Percentiles rank a stretch among this genome's conserved stretches.
Conservation (phyloP, 2,329 filamentous ascomycete species). For the Scedosporium minutisporum region DNA sequence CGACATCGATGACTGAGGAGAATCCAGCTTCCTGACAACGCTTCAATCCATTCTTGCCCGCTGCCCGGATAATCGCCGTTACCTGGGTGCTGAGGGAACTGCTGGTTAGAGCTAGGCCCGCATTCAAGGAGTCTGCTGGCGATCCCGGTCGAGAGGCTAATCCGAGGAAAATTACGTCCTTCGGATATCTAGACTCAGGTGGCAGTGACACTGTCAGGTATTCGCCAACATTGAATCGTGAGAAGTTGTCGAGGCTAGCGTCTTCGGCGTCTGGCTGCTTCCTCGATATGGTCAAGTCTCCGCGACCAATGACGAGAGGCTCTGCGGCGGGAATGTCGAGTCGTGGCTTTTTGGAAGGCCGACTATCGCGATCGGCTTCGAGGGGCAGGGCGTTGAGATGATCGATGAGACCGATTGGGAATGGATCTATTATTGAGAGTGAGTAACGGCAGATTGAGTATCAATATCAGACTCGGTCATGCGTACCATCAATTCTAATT, state of each 20-base stretch:
- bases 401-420: conserved; percentile 16
- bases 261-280: not conserved
- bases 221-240: not conserved
- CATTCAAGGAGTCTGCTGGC: not conserved
- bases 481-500: not conserved
- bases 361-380: conserved; percentile 7
- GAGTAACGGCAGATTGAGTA: not conserved
- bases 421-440: conserved; percentile 11
- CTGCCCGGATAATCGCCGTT: not conserved
- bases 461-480: not conserved
- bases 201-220: not conserved
- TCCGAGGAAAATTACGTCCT: not conserved
- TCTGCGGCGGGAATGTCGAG: not conserved
- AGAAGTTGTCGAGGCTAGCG: not conserved
- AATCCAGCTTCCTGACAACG: not conserved
- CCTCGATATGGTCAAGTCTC: not conserved
- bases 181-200: not conserved
- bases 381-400: conserved; percentile 14
- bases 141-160: not conserved
- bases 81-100: not conserved
- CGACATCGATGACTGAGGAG: not conserved
- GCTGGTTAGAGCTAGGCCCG: not conserved
- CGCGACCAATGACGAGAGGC: not conserved
- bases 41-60: not conserved
- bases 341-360: not conserved